Conservation (phyloP, 768 basidiomycete genomes). For the Candolleomyces aberdarensis region DNA sequence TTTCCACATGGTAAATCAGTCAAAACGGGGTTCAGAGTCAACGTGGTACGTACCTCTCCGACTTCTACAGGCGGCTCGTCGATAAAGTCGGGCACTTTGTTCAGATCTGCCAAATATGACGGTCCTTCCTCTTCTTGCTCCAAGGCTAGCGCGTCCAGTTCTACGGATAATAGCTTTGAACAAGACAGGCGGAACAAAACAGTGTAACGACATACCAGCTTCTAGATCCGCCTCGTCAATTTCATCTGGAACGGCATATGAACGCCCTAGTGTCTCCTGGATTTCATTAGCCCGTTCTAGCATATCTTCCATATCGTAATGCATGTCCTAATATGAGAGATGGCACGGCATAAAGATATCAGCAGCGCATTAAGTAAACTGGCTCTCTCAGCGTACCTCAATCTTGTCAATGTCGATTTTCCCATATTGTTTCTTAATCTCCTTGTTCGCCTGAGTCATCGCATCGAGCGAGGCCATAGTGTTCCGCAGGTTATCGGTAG, state of each 20-base stretch:
- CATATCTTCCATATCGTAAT: slow-evolving; percentile 97
- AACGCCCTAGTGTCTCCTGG: slow-evolving; percentile 88
- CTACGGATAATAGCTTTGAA: slow-evolving; percentile 37
- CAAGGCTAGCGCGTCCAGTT: slow-evolving; percentile 89
- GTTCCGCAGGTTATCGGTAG: slow-evolving; percentile 97
- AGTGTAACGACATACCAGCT: slow-evolving; percentile 60
- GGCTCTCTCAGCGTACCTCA: slow-evolving; percentile 58
- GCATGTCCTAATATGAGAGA: slow-evolving; percentile 62
- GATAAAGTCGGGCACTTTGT: slow-evolving; percentile 88
- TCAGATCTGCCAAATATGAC: slow-evolving; percentile 84
- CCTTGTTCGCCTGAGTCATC: slow-evolving; percentile 95
- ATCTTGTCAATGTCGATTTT: slow-evolving; percentile 98
- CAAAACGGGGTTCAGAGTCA: neutral
- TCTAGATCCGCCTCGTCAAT: slow-evolving; percentile 96
- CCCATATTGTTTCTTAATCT: slow-evolving; percentile 94
- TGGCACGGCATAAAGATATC: neutral
- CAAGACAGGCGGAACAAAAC: neutral
- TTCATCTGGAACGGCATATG: slow-evolving; percentile 96
- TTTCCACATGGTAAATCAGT: neutral
- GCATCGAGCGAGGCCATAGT: slow-evolving; percentile 99
- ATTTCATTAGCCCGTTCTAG: slow-evolving; percentile 98
- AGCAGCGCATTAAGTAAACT: neutral
- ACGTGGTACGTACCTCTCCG: slow-evolving; percentile 46
- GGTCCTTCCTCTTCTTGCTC: slow-evolving; percentile 91
- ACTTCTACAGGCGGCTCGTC: slow-evolving; percentile 81